These are phyloP conservation scores for Xylaria venustula DNA, from an alignment of 495 filamentous ascomycete genomes.

Conservation along the genomic window DNA sequence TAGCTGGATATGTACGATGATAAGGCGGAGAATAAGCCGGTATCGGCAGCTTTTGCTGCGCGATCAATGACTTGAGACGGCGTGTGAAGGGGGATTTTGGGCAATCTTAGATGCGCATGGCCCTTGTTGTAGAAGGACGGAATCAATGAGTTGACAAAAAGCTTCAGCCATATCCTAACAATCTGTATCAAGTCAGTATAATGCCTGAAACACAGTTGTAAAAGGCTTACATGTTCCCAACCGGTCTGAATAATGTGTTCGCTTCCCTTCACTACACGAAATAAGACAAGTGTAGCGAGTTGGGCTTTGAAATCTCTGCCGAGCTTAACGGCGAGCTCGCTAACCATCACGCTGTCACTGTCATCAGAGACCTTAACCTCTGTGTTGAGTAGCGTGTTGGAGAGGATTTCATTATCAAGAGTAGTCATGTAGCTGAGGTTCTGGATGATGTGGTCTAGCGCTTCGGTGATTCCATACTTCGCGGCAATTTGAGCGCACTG, in stretches of 20 bases:
- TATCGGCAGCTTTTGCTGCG: conserved; percentile 69
- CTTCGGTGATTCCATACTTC: conserved; percentile 78
- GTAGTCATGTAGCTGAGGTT: conserved; percentile 89
- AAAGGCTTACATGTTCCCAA: conserved; percentile 73
- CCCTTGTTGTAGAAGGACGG: conserved; percentile 77
- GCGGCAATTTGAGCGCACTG: conserved; percentile 94
- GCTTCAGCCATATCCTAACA: conserved; percentile 86
- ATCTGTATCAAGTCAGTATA: conserved; percentile 51
- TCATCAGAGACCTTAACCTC: conserved; percentile 90
- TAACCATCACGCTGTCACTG: conserved; percentile 97
- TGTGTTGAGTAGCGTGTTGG: conserved; percentile 88
- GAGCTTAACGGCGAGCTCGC: conserved; percentile 95
- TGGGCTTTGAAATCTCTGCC: conserved; percentile 92
- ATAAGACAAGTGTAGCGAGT: conserved; percentile 88
- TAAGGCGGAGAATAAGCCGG: conserved; percentile 86
- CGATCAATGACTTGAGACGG: conserved; percentile 94
- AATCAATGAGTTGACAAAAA: conserved; percentile 94
- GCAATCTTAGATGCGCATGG: conserved; percentile 67
- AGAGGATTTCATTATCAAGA: conserved; percentile 67
- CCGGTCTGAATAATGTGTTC: conserved; percentile 72
- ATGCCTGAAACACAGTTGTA: conserved; percentile 6
- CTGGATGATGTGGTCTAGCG: conserved; percentile 86
- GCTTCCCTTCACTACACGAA: conserved; percentile 81
- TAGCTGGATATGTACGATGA: conserved; percentile 98
- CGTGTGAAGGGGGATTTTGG: conserved; percentile 82